Conservation (phyloP, 2,329 filamentous ascomycete genomes). For the Huntiella decipiens region DNA sequence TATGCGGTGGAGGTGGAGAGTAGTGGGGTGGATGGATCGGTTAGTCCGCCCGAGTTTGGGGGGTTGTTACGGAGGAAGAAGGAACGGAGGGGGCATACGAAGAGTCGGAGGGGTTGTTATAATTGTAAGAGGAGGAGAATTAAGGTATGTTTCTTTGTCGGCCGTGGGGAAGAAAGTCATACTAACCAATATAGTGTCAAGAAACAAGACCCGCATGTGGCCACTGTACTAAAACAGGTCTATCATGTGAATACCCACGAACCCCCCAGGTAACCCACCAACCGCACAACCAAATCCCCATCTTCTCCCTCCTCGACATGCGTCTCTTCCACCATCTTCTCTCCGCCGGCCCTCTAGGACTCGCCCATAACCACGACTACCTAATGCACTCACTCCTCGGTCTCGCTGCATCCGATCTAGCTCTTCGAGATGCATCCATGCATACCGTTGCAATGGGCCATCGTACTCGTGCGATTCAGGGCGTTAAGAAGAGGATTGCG, state of each 20-base stretch:
- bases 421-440: slow-evolving; percentile 30
- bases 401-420: slow-evolving; percentile 46
- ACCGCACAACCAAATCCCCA: slow-evolving; percentile 37
- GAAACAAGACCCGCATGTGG: slow-evolving; percentile 44
- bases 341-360: slow-evolving; percentile 14
- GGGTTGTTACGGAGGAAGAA: slow-evolving; percentile 5
- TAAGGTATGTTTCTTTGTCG: slow-evolving; percentile 24
- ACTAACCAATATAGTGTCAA: slow-evolving; percentile 30
- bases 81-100: slow-evolving; percentile 44
- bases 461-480: slow-evolving; percentile 43
- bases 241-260: slow-evolving; percentile 44
- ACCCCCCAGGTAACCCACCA: slow-evolving; percentile 30
- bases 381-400: slow-evolving; percentile 54
- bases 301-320: slow-evolving; percentile 46
- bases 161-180: not conserved
- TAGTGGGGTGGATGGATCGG: no score
- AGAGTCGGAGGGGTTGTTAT: slow-evolving; percentile 45
- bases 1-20: no score
- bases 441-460: slow-evolving; percentile 41
- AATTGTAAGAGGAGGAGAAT: slow-evolving; percentile 49
- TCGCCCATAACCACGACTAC: slow-evolving; percentile 33
- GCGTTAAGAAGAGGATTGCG: slow-evolving; percentile 36
- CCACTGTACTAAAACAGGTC: slow-evolving; percentile 42
- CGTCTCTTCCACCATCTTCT: slow-evolving; percentile 51
- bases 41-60: no score